These are phyloP conservation scores for Leccinum griseonigrum DNA, from an alignment of 1,284 basidiomycete genomes.

Conservation along the genomic window DNA sequence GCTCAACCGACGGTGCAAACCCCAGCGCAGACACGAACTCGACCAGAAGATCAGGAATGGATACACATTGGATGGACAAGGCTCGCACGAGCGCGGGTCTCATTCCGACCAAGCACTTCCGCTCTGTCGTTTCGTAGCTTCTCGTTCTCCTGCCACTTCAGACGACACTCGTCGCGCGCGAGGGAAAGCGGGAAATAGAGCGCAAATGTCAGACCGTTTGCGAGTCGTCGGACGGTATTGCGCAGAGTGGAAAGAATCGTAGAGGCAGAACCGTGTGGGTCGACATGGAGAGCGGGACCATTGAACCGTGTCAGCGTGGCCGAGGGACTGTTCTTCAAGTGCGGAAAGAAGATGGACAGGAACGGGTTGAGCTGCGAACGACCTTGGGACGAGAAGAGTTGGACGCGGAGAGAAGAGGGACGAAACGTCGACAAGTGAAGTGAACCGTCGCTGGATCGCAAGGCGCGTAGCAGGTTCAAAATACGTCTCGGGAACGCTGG, in stretches of 20 bases:
- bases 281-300: constrained; percentile 7
- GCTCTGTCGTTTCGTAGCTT: constrained; percentile 63
- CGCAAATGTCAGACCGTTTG: constrained; percentile 10
- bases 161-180: constrained; percentile 59
- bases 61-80: constrained; percentile 1
- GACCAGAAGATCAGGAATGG: constrained; percentile 17
- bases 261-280: constrained; percentile 7
- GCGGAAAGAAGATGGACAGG: constrained; percentile 50
- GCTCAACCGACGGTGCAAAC: constrained; percentile 16
- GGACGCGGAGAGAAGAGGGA: constrained; percentile 46
- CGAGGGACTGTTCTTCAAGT: constrained; percentile 36
- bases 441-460: constrained; percentile 48
- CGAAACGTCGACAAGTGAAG: constrained; percentile 48
- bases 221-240: constrained; percentile 10
- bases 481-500: constrained; percentile 60
- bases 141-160: constrained; percentile 57
- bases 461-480: constrained; percentile 42
- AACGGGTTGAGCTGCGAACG: constrained; percentile 39
- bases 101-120: constrained; percentile 50
- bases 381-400: constrained; percentile 44
- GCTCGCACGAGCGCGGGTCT: constrained; percentile 42
- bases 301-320: constrained; percentile 9
- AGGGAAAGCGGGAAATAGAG: constrained; percentile 37
- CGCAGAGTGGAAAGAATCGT: constrained; percentile 8
- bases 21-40: constrained; percentile 19